Evolutionary conservation across 768 basidiomycete genomes (phyloP).

Genomic region (Rubroboletus satanas): DNA sequence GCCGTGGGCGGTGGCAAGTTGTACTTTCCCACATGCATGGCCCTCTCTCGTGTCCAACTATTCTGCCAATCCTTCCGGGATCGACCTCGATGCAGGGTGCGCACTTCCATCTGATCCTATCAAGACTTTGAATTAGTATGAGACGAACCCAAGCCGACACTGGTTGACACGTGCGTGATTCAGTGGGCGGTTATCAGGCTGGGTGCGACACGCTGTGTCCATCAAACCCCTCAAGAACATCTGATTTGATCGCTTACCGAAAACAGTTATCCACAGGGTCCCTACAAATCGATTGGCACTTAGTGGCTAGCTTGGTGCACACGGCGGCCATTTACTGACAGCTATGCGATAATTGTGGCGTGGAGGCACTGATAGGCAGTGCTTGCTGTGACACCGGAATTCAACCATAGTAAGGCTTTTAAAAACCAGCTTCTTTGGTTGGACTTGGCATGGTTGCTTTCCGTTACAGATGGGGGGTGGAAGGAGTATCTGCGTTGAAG

Average conservation of each 20-base stretch:
- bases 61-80: not conserved
- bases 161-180: too few species aligned
- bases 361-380: conserved; percentile 13
- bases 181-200: not conserved
- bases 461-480: not conserved
- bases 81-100: not conserved
- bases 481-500: not conserved
- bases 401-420: not conserved
- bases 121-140: not conserved
- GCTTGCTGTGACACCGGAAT: conserved; percentile 13
- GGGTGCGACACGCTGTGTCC: too few species aligned
- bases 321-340: not conserved
- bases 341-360: conserved; percentile 2
- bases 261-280: not conserved
- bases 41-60: not conserved
- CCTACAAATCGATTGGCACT: not conserved
- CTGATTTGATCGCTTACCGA: not conserved
- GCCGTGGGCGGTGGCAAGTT: not conserved
- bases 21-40: not conserved
- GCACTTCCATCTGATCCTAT: not conserved
- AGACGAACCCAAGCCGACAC: not conserved
- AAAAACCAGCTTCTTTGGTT: not conserved
- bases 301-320: not conserved
- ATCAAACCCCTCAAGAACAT: not conserved
- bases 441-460: not conserved